phyloP scores from a whole-genome alignment of 192 early-diverging fungal genomes.

The Backusella macrospora region DNA sequence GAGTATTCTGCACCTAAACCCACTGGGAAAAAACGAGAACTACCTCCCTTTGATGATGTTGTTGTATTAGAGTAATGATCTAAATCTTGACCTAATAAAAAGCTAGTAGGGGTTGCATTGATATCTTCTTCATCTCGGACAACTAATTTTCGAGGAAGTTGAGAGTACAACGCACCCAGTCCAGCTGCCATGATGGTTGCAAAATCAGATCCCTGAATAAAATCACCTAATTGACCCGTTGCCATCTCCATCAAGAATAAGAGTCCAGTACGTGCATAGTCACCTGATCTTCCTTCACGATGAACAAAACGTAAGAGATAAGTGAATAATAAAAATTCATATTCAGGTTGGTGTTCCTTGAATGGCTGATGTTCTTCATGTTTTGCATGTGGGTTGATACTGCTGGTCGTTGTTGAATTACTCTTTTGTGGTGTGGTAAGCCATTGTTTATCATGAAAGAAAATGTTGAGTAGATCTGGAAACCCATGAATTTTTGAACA shows the following conservation, averaged over 20 bases:
- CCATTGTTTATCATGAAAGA: constrained; percentile 73
- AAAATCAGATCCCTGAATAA: constrained; percentile 84
- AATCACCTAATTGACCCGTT: constrained; percentile 73
- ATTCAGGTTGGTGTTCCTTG: constrained; percentile 49
- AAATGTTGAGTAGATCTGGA: constrained; percentile 72
- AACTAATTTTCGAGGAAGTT: constrained; percentile 78
- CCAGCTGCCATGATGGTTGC: constrained; percentile 80
- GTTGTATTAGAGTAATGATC: neutral
- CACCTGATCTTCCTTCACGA: constrained; percentile 80
- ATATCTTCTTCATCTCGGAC: constrained; percentile 53
- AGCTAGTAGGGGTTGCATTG: constrained; percentile 30
- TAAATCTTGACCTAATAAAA: constrained; percentile 41
- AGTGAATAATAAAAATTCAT: constrained; percentile 87
- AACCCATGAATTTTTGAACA: constrained; percentile 82
- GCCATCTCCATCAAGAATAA: constrained; percentile 85
- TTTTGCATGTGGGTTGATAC: neutral
- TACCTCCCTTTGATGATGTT: neutral
- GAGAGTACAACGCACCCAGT: constrained; percentile 87
- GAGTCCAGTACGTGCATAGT: constrained; percentile 85
- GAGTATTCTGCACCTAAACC: constrained; percentile 57
- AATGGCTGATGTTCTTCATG: neutral
- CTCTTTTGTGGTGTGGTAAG: constrained; percentile 56
- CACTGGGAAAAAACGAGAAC: constrained; percentile 41
- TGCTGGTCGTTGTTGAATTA: constrained; percentile 7
- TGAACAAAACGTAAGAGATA: constrained; percentile 92